phyloP scores from a whole-genome alignment of 83 land plant species.

The Isoetes engelmannii region DNA sequence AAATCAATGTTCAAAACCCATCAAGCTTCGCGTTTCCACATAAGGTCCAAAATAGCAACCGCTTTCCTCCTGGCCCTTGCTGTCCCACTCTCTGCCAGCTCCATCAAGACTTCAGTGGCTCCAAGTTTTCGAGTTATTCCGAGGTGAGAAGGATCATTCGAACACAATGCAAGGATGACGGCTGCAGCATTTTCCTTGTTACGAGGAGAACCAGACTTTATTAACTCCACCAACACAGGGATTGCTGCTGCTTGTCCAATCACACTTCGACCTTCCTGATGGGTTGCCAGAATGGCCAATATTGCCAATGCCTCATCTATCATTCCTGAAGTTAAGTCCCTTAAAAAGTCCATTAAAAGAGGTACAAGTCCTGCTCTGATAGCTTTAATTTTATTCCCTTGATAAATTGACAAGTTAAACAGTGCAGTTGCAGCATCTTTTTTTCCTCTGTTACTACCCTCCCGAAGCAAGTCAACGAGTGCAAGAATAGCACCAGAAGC shows the following conservation, averaged over 20 bases:
- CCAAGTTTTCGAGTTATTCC: neutral
- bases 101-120: neutral
- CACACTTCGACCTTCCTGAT: conserved; percentile 21
- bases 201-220: conserved; percentile 20
- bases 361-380: conserved; percentile 17
- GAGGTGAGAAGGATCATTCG: conserved; percentile 2
- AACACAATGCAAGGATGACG: conserved; percentile 20
- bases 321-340: conserved; percentile 15
- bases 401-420: conserved; percentile 19
- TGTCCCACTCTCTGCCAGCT: neutral
- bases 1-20: too few species aligned
- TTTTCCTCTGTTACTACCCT: conserved; percentile 21
- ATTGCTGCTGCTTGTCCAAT: conserved; percentile 18
- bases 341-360: conserved; percentile 14
- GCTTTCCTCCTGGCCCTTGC: conserved; percentile 8
- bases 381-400: conserved; percentile 21
- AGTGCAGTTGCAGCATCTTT: conserved; percentile 32
- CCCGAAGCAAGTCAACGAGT: conserved; percentile 14
- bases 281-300: conserved; percentile 21
- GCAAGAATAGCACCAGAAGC: conserved; percentile 23
- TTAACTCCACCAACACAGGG: conserved; percentile 21
- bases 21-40: neutral
- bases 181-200: conserved; percentile 31
- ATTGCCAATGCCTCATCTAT: conserved; percentile 30
- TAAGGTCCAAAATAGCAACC: neutral